Conservation (phyloP, 345 rosid species). For the Gossypium herbaceum region DNA sequence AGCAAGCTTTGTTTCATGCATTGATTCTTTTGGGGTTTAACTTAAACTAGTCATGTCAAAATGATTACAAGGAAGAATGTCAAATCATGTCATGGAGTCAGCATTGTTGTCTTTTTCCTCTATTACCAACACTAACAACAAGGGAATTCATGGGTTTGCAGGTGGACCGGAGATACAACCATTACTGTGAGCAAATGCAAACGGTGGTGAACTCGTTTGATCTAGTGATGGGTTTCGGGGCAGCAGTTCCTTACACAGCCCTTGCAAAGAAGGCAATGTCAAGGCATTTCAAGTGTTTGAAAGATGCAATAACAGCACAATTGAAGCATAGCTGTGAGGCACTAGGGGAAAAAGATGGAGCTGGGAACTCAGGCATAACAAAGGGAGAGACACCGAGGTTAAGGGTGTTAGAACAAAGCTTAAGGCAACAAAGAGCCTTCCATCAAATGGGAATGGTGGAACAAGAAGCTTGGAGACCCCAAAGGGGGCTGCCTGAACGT, state of each 20-base stretch:
- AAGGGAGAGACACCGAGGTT: slow-evolving; percentile 95
- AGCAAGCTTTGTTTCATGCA: slow-evolving; percentile 21
- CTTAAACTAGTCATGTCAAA: background rate
- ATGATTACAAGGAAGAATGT: background rate
- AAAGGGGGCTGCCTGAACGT: slow-evolving; percentile 88
- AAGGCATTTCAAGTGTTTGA: slow-evolving; percentile 82
- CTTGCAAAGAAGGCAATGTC: slow-evolving; percentile 99
- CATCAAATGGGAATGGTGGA: slow-evolving; percentile 97
- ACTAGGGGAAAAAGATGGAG: slow-evolving; percentile 73
- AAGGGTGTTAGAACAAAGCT: slow-evolving; percentile 71
- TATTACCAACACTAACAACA: background rate
- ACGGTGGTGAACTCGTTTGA: slow-evolving; percentile 93
- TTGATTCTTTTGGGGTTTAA: slow-evolving; percentile 21
- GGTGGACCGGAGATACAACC: slow-evolving; percentile 91
- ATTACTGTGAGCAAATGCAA: slow-evolving; percentile 96
- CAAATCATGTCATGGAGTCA: too few species aligned
- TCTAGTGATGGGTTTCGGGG: slow-evolving; percentile 82
- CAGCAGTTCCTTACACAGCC: slow-evolving; percentile 86
- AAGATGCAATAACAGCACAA: slow-evolving; percentile 71
- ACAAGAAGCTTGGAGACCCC: slow-evolving; percentile 96
- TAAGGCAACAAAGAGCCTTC: slow-evolving; percentile 84
- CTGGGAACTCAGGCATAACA: slow-evolving; percentile 65
- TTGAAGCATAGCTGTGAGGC: slow-evolving; percentile 72
- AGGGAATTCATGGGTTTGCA: slow-evolving; percentile 27
- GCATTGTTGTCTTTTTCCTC: too few species aligned